Percentiles rank a stretch among this genome's conserved stretches.
Conservation (phyloP, 352 stramenopile species). For the Globisporangium viniferum region DNA sequence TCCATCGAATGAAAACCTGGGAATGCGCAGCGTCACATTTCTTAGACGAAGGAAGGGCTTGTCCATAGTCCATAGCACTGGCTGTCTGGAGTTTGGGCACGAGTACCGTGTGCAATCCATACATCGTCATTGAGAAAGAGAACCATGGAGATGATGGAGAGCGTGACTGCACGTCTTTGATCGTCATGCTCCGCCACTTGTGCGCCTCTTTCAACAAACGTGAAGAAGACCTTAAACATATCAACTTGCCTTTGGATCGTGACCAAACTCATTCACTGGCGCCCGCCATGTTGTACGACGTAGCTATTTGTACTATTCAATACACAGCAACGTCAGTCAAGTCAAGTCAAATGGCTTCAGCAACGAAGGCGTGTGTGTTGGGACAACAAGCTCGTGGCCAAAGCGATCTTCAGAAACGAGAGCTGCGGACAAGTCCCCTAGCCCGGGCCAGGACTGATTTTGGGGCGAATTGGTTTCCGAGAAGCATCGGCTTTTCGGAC, state of each 20-base stretch:
- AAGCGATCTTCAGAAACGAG: too few relatives aligned
- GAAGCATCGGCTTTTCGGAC: too few relatives aligned
- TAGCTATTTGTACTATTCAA: not conserved
- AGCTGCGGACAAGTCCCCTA: too few relatives aligned
- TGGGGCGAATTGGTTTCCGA: too few relatives aligned
- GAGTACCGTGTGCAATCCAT: not conserved
- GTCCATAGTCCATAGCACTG: not conserved
- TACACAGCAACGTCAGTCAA: not conserved
- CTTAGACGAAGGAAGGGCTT: not conserved
- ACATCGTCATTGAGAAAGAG: not conserved
- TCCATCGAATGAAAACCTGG: conserved; percentile 1
- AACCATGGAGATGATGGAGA: not conserved
- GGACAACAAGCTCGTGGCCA: too few relatives aligned
- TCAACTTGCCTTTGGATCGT: not conserved
- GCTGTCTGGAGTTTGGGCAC: not conserved
- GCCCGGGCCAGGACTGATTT: too few relatives aligned
- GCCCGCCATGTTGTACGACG: not conserved
- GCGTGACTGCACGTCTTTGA: not conserved
- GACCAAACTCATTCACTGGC: not conserved
- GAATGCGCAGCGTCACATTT: not conserved
- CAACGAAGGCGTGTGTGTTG: too few relatives aligned
- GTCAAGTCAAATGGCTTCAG: not conserved
- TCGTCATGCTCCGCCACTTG: not conserved
- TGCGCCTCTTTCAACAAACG: not conserved
- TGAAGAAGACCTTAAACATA: not conserved